Base-by-base conservation (phyloP, 805 yeast genomes). In the Yarrowia sp. region DNA sequence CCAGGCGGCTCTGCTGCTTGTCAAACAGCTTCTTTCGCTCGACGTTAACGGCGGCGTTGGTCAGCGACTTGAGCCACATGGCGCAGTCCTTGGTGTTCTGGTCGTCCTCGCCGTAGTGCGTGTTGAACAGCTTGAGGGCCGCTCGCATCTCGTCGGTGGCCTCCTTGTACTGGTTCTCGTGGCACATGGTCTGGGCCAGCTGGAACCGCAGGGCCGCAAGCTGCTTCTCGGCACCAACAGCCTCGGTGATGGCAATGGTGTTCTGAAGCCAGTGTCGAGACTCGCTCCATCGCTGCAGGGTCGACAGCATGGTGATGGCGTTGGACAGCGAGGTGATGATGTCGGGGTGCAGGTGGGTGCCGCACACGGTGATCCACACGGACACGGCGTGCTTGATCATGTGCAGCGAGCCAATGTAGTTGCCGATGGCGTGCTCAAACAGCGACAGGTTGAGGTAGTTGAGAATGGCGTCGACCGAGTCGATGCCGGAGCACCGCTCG, bases 401-500 rank as follows among this genome's bases (percentile, higher is more conserved):
- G 65, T 83, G 79, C 66, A 91, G 76, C 1, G 93, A 81, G 65
- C 87, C 85, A 32, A 78, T 74, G 38, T 82, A 75, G 67, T 84
- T 82, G 33, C 83, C 83, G 66, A 82, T 81, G 9, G 82, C 75
- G 39, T 84, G 76, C 73, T 92, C 97, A 69, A 81, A 80, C 69
- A 79, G 81, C 1, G 94, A 96, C 66, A 92, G 76, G 73, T 90
- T 90, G 68, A 85, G 79, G 71, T 87, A 82, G 39, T 89, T 78
- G 66, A 90, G 80, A 36, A 90, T 73, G 24, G 92, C 81, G 66
- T 90, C 93, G 68, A 81, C 82, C 13, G 94, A 82, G 70, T 93
- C 98, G 65, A 84, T 73, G 65, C 99, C 99, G 58, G 78, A 73
- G 12, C 85, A 80, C 75, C 98, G 84, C 78, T 93, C 98, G 64